Evolutionary conservation across 179 eudicot species (phyloP), one percentile per base, ranked within the genome.

Genomic region (Beta lomatogona): DNA sequence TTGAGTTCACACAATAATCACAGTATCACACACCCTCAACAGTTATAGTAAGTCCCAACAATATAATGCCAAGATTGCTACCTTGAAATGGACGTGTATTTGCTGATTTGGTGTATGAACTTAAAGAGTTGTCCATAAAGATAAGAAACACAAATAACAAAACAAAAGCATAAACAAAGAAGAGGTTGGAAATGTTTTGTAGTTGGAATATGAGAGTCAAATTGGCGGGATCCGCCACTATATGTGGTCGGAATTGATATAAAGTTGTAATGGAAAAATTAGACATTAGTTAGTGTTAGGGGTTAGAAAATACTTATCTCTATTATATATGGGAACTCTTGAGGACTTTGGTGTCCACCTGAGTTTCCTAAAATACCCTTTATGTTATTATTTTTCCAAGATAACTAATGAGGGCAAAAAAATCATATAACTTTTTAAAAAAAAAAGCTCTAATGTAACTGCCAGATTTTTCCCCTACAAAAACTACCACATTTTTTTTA

Each of bases 221-320:
- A 73, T 18, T 36, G 66, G 67, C 22, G 82, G 87, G 87, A 84
- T 58, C 82, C 75, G 16, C 86, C 86, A 84, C 83, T 84, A 81
- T 0, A 65, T 31, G 14, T 45, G 77, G 86, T 84, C 82, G 81
- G 79, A 77, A 36, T 36, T 36, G 2, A 1, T 5, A 11, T 12
- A 21, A 83, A 59, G 73, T 22, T 48, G 19, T 48, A 36, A 31
- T 57, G 21, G 59, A 19, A 54, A 78, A 55, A 10, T 18, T 31
- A 70, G 57, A 31, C 63, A 45, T 9, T 50, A 6, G 50, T 44
- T 13, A 16, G 14, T 6, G 53, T 16, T 4, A 7, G 50, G 54
- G 22, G 22, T 53, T 73, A 73, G 22, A 73, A 52, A 72, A 21
- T 36, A 28, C 18, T n/a, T n/a, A n/a, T n/a, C n/a, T n/a, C n/a